Conservation (phyloP, 345 rosid genomes). For the Fremontodendron californicum region DNA sequence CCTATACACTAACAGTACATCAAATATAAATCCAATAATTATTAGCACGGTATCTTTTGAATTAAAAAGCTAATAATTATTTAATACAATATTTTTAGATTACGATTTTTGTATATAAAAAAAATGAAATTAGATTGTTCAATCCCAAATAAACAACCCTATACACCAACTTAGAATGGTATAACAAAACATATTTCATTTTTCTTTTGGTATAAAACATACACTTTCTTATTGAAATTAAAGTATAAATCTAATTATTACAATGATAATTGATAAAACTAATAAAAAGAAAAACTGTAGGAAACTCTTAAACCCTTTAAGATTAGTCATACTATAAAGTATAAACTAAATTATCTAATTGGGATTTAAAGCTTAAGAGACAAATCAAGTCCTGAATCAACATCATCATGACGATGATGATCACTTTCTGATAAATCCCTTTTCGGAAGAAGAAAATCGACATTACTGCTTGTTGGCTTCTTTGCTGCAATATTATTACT, state of each 20-base stretch:
- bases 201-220: background rate
- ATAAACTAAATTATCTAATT: background rate
- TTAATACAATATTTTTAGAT: too few species aligned
- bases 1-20: too few species aligned
- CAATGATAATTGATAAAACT: background rate
- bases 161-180: background rate
- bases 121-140: background rate
- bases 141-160: background rate
- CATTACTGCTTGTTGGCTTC: background rate
- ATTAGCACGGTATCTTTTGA: background rate
- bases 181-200: background rate
- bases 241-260: background rate
- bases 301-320: background rate
- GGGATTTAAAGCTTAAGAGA: slow-evolving; percentile 24
- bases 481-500: background rate
- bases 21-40: too few species aligned
- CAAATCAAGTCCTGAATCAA: slow-evolving; percentile 24
- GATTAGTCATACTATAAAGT: background rate
- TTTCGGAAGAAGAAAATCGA: background rate
- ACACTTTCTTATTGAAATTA: background rate
- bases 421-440: background rate
- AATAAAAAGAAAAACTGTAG: background rate
- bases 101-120: too few species aligned
- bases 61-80: background rate
- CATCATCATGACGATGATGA: background rate